Evolutionary conservation across 108 stramenopile genomes (phyloP).

Genomic region (Seminavis robusta): DNA sequence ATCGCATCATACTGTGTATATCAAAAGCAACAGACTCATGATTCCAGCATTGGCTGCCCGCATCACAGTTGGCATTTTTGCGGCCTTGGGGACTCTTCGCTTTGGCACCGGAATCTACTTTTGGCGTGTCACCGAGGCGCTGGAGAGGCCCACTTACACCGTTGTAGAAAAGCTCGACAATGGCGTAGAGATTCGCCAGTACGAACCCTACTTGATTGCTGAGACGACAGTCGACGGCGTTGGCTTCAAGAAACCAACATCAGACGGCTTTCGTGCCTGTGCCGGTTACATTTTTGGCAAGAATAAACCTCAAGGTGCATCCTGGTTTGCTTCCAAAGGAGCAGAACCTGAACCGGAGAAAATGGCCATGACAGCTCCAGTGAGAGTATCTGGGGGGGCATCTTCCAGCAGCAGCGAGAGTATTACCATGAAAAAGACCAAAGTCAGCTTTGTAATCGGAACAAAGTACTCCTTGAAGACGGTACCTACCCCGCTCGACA

Average conservation of each 20-base stretch:
- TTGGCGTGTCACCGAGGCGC: conserved; percentile 41
- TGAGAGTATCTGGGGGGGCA: conserved; percentile 24
- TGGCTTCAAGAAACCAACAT: conserved; percentile 37
- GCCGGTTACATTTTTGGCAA: conserved; percentile 68
- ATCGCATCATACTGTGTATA: no score
- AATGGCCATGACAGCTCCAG: conserved; percentile 60
- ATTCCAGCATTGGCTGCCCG: no score
- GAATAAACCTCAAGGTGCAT: conserved; percentile 23
- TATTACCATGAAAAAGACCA: conserved; percentile 59
- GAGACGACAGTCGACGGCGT: conserved; percentile 47
- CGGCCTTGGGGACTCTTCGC: conserved; percentile 24
- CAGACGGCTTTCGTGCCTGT: conserved; percentile 41
- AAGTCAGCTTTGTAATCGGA: conserved; percentile 65
- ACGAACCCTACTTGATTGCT: conserved; percentile 60
- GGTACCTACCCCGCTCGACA: conserved; percentile 47
- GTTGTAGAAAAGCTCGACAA: conserved; percentile 38
- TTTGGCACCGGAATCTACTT: conserved; percentile 42
- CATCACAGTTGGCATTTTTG: conserved; percentile 19
- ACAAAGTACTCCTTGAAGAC: conserved; percentile 53
- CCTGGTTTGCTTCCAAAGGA: neutral
- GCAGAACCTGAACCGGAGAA: conserved; percentile 15
- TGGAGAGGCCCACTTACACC: conserved; percentile 50
- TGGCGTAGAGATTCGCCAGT: conserved; percentile 50
- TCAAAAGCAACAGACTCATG: no score
- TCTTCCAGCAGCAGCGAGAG: conserved; percentile 18